Evolutionary conservation across 495 filamentous ascomycete genomes (phyloP).

Genomic region (Aspergillus indologenus): DNA sequence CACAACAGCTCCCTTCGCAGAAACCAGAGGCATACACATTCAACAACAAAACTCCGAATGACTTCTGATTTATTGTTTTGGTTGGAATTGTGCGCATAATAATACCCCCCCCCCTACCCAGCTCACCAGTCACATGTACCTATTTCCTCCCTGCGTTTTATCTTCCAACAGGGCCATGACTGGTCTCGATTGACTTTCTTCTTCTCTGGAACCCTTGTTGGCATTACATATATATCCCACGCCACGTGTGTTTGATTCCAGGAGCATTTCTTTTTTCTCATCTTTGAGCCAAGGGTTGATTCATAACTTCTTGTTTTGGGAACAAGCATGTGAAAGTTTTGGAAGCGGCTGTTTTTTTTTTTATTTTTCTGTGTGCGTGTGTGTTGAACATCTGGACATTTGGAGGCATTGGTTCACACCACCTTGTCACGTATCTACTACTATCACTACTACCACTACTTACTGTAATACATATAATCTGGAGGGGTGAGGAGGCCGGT

Average conservation of each 20-base stretch:
- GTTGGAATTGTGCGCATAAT: slow-evolving; percentile 8
- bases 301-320: slow-evolving; percentile 11
- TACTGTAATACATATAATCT: slow-evolving; percentile 26
- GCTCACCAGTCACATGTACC: slow-evolving; percentile 10
- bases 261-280: slow-evolving; percentile 17
- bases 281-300: slow-evolving; percentile 12
- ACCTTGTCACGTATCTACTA: slow-evolving; percentile 21
- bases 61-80: slow-evolving; percentile 23
- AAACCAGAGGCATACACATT: slow-evolving; percentile 46
- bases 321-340: slow-evolving; percentile 21
- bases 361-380: neutral
- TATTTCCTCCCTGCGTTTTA: slow-evolving; percentile 5
- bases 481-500: slow-evolving; percentile 1
- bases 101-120: neutral
- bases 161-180: slow-evolving; percentile 11
- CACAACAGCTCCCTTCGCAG: slow-evolving; percentile 40
- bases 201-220: slow-evolving; percentile 1
- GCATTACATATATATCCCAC: slow-evolving; percentile 6
- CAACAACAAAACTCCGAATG: slow-evolving; percentile 40
- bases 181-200: neutral
- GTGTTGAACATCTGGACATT: slow-evolving; percentile 16
- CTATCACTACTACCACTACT: slow-evolving; percentile 15
- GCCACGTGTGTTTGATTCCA: slow-evolving; percentile 14
- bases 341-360: slow-evolving; percentile 17
- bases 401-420: slow-evolving; percentile 9